Conservation (phyloP, 148 eudicot species). For the Camellia granthamiana region DNA sequence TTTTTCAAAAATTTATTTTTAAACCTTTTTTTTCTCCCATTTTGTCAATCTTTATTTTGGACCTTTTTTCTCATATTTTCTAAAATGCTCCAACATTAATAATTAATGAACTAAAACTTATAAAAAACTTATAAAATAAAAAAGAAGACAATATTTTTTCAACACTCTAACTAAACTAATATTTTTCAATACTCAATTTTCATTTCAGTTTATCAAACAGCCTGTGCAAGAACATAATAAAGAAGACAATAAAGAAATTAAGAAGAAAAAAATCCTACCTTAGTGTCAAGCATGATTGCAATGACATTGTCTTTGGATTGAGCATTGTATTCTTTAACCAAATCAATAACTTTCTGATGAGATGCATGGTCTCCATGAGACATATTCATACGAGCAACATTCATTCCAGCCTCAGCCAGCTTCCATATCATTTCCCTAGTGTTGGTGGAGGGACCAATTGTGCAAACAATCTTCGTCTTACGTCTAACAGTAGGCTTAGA, state of each 20-base stretch:
- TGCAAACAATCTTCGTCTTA: conserved; percentile 93
- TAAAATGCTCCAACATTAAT: too few relatives aligned
- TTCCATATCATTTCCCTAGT: conserved; percentile 95
- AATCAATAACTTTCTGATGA: conserved; percentile 89
- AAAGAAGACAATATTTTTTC: too few relatives aligned
- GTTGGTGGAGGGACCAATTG: conserved; percentile 94
- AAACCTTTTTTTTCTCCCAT: too few relatives aligned
- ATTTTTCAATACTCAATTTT: not conserved
- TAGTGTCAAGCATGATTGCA: conserved; percentile 97
- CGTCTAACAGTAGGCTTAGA: conserved; percentile 74
- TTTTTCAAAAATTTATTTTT: too few relatives aligned
- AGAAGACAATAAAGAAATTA: not conserved
- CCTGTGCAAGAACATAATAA: not conserved
- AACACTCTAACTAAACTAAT: not conserved
- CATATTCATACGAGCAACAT: conserved; percentile 94
- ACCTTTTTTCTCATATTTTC: too few relatives aligned
- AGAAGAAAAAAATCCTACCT: conserved; percentile 39
- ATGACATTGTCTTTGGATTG: conserved; percentile 90
- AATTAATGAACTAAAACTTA: too few relatives aligned
- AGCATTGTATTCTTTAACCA: conserved; percentile 92
- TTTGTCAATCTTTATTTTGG: too few relatives aligned
- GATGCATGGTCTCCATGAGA: conserved; percentile 99
- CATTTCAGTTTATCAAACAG: not conserved
- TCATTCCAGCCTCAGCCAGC: conserved; percentile 97
- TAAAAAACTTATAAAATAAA: too few relatives aligned